A percentile compares a stretch with the other conserved stretches of the same genome.
These are phyloP conservation scores for Entoloma clypeatum DNA, from an alignment of 1,284 basidiomycete genomes.

Conservation along the genomic window DNA sequence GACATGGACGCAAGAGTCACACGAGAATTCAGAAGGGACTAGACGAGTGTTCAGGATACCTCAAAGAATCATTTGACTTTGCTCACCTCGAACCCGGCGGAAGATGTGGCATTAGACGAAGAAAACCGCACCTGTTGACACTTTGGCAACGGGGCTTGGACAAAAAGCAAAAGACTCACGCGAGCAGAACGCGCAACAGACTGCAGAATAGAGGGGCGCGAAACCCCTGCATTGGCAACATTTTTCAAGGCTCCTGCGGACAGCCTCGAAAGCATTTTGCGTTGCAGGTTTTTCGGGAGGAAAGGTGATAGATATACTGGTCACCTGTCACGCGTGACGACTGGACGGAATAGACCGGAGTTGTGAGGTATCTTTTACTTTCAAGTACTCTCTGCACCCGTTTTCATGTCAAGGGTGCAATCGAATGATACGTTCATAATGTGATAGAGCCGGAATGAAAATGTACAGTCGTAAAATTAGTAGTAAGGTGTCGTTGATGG, in stretches of 20 bases:
- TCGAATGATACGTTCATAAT: not conserved
- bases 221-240: constrained; percentile 38
- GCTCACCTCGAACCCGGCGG: constrained; percentile 59
- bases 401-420: constrained; percentile 15
- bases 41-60: constrained; percentile 10
- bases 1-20: constrained; percentile 78
- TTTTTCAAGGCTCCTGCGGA: constrained; percentile 62
- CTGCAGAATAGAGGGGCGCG: constrained; percentile 38
- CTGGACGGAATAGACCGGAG: constrained; percentile 39
- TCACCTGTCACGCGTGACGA: constrained; percentile 36
- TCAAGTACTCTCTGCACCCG: constrained; percentile 29
- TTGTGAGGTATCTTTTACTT: too few species aligned
- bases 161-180: constrained; percentile 32
- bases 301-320: constrained; percentile 28
- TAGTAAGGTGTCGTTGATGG: not conserved
- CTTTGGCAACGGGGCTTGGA: constrained; percentile 9
- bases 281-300: constrained; percentile 38
- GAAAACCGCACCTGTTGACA: constrained; percentile 60
- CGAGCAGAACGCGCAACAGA: constrained; percentile 41
- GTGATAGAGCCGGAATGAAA: not conserved
- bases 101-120: constrained; percentile 52
- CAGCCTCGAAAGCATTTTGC: constrained; percentile 76
- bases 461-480: not conserved
- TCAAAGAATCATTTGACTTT: not conserved
- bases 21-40: constrained; percentile 63